Evolutionary conservation across 306 rosid genomes (phyloP).

Genomic region (Cotoneaster glaucophyllus): DNA sequence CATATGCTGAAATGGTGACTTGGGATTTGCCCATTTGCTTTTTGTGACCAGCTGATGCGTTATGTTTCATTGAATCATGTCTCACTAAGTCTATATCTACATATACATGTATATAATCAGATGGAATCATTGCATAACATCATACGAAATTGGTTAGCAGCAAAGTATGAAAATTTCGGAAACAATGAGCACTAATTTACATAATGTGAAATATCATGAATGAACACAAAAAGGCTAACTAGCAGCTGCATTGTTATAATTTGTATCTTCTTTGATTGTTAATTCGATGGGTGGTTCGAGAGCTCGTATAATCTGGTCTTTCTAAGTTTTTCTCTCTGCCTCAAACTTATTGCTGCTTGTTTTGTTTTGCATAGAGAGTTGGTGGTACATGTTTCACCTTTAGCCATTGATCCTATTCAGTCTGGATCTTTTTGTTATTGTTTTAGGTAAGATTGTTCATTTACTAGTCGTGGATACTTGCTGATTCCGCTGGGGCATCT

Average conservation of each 20-base stretch:
- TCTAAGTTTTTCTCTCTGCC: neutral
- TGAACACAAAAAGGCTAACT: neutral
- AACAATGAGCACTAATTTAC: neutral
- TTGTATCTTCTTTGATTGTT: neutral
- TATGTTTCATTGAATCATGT: neutral
- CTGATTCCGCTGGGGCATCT: neutral
- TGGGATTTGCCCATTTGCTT: neutral
- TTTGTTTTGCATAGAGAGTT: neutral
- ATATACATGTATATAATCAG: no score
- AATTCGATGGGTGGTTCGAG: neutral
- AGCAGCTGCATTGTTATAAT: neutral
- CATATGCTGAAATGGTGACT: neutral
- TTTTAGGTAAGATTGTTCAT: neutral
- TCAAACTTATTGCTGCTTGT: neutral
- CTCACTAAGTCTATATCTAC: no score
- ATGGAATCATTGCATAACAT: no score
- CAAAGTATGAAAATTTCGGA: neutral
- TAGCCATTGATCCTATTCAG: neutral
- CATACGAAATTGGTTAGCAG: neutral
- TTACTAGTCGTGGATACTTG: neutral
- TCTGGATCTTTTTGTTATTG: neutral
- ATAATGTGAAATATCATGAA: neutral
- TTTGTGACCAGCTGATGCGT: neutral
- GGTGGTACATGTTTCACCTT: neutral
- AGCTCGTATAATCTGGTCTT: neutral